These are phyloP conservation scores for Rhododendron ovatum DNA, from an alignment of 148 eudicot species.

Conservation along the genomic window DNA sequence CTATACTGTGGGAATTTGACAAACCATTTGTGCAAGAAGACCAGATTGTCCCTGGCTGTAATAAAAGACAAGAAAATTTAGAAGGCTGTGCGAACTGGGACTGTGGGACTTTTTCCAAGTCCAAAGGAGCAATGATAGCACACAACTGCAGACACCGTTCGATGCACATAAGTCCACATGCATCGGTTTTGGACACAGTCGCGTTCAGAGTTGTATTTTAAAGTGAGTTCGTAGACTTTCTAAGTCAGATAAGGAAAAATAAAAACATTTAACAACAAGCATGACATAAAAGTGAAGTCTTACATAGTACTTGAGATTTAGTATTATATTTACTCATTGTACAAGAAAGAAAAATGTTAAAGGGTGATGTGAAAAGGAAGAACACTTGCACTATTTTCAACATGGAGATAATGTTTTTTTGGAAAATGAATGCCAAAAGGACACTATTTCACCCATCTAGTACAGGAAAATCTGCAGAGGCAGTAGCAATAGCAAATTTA, in stretches of 20 bases:
- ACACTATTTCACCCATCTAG: not conserved
- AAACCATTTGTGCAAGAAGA: constrained; percentile 26
- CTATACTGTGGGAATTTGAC: constrained; percentile 25
- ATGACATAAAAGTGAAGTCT: not conserved
- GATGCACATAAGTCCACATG: no score
- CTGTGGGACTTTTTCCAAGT: not conserved
- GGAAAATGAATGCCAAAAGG: not conserved
- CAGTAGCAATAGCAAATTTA: not conserved
- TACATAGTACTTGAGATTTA: not conserved
- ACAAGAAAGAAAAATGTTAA: not conserved
- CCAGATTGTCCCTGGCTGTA: constrained; percentile 26
- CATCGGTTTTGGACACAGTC: not conserved
- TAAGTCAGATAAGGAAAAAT: not conserved
- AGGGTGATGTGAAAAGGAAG: not conserved
- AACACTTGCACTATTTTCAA: not conserved
- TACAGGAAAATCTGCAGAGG: not conserved
- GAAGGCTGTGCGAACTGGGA: not conserved
- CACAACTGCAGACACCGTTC: no score
- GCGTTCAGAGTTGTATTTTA: not conserved
- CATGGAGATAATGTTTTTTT: not conserved
- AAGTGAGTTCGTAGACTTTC: not conserved
- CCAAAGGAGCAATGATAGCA: not conserved
- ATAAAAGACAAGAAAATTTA: not conserved
- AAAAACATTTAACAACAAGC: not conserved
- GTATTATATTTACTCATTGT: not conserved